Percentiles rank a stretch among this genome's conserved stretches.
Evolutionary conservation across 2,329 filamentous ascomycete species (phyloP).

Genomic region (Claviceps sp.): DNA sequence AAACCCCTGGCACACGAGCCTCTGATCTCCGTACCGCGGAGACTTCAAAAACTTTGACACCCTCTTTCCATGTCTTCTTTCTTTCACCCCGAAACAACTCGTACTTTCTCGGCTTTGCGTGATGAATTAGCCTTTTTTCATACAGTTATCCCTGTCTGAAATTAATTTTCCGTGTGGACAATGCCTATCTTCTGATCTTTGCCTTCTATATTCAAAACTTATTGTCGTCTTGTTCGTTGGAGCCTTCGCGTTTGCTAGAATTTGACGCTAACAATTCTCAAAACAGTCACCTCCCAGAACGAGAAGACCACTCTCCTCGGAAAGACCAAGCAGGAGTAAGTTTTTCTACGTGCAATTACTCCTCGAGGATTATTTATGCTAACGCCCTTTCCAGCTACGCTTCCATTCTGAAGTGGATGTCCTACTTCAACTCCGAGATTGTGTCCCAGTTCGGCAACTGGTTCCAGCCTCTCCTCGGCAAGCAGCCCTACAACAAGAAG

Average conservation of each 20-base stretch:
- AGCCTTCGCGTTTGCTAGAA: not conserved
- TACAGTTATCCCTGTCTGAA: conserved; percentile 99
- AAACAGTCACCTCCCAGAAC: conserved; percentile 89
- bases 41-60: not conserved
- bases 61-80: not conserved
- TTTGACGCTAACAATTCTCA: conserved; percentile 17
- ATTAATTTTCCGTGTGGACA: conserved; percentile 67
- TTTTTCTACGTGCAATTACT: conserved; percentile 4
- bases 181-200: conserved; percentile 68
- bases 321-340: conserved; percentile 98
- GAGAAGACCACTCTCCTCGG: conserved; percentile 99
- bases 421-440: conserved; percentile 84
- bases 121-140: conserved; percentile 64
- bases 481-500: conserved; percentile 95
- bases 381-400: conserved; percentile 50
- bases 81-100: not conserved
- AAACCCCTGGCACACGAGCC: not conserved
- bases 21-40: not conserved
- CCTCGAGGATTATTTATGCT: not conserved
- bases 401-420: conserved; percentile 97
- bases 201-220: conserved; percentile 9
- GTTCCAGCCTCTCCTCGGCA: conserved; percentile 77
- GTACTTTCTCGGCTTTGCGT: conserved; percentile 13
- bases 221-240: too few relatives aligned
- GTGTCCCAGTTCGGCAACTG: conserved; percentile 60